phyloP scores from a whole-genome alignment of 345 rosid species.

The Litchi chinensis region DNA sequence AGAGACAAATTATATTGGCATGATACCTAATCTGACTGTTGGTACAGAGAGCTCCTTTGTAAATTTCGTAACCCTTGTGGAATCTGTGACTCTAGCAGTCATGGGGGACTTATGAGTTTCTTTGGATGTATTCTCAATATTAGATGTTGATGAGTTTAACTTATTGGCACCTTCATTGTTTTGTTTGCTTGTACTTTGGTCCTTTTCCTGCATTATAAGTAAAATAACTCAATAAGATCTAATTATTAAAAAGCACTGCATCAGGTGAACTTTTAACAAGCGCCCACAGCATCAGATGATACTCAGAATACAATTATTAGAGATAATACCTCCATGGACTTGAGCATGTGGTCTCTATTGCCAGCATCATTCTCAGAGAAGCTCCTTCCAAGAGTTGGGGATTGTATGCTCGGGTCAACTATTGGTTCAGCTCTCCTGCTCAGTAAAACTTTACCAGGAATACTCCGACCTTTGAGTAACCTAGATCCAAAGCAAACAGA shows the following conservation, averaged over 20 bases:
- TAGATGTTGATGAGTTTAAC: constrained; percentile 50
- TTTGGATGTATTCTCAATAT: constrained; percentile 44
- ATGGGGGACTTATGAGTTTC: constrained; percentile 55
- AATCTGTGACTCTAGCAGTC: constrained; percentile 85
- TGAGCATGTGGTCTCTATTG: constrained; percentile 50
- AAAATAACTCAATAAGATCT: constrained; percentile 4
- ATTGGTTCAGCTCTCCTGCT: constrained; percentile 74
- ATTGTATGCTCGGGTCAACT: constrained; percentile 44
- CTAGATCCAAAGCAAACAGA: constrained; percentile 37
- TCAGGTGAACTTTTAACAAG: neutral
- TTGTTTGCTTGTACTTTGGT: constrained; percentile 37
- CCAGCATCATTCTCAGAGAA: constrained; percentile 73
- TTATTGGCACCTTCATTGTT: constrained; percentile 44
- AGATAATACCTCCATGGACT: constrained; percentile 49
- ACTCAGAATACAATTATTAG: neutral
- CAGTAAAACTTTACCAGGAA: constrained; percentile 85
- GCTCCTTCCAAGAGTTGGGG: constrained; percentile 72
- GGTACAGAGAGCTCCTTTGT: constrained; percentile 76
- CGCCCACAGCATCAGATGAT: neutral
- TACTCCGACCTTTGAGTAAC: constrained; percentile 88
- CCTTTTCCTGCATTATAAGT: constrained; percentile 50
- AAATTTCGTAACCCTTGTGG: constrained; percentile 87
- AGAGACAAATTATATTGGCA: neutral
- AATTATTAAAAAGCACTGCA: neutral
- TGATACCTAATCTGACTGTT: constrained; percentile 74